These are phyloP conservation scores for Canavalia gladiata DNA, from an alignment of 306 rosid genomes.

Conservation along the genomic window DNA sequence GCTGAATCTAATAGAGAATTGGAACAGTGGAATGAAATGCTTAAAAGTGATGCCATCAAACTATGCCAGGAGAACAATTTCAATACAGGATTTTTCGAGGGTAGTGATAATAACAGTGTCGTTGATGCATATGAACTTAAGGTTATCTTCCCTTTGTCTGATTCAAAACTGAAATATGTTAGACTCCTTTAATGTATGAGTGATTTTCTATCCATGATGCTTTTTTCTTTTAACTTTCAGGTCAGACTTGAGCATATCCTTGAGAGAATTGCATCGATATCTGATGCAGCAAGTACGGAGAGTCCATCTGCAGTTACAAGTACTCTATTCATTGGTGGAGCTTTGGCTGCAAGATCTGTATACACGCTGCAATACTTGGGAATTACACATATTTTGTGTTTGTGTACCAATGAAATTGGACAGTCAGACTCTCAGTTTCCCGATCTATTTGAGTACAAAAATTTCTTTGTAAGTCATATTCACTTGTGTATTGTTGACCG, in stretches of 20 bases:
- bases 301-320: constrained; percentile 81
- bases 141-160: constrained; percentile 56
- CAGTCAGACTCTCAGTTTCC: constrained; percentile 96
- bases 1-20: constrained; percentile 88
- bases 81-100: constrained; percentile 92
- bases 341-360: constrained; percentile 92
- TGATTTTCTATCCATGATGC: constrained; percentile 24
- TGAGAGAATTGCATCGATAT: constrained; percentile 88
- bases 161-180: constrained; percentile 9
- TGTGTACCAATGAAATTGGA: constrained; percentile 95
- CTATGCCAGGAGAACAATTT: constrained; percentile 94
- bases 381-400: constrained; percentile 84
- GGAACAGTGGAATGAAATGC: constrained; percentile 98
- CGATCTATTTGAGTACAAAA: constrained; percentile 76
- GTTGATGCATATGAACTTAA: constrained; percentile 96
- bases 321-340: constrained; percentile 83
- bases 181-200: constrained; percentile 24
- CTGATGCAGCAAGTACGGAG: constrained; percentile 96
- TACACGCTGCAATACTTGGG: constrained; percentile 84
- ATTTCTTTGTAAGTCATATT: constrained; percentile 74
- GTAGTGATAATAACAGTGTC: constrained; percentile 79
- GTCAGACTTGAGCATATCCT: constrained; percentile 96
- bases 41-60: constrained; percentile 83
- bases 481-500: not conserved
- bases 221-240: constrained; percentile 58